These are phyloP conservation scores for Aspergillus homomorphus DNA, from an alignment of 495 filamentous ascomycete species.

Conservation along the genomic window DNA sequence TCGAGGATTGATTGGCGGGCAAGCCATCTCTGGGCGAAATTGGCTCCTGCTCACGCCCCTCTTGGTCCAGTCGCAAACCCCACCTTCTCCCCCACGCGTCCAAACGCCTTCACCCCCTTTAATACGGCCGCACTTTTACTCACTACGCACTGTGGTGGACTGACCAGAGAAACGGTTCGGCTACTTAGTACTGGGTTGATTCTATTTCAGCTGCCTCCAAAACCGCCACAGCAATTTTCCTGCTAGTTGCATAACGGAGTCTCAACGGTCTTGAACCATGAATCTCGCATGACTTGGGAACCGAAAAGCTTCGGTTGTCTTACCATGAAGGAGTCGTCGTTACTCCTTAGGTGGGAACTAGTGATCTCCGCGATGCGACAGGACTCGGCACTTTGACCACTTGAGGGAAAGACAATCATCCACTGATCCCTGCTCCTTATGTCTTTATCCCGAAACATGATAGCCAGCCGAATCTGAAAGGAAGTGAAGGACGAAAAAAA, in stretches of 20 bases:
- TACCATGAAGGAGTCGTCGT: neutral
- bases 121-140: neutral
- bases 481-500: neutral
- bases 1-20: neutral
- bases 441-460: neutral
- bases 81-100: neutral
- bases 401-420: neutral
- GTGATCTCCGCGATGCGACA: neutral
- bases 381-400: neutral
- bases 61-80: neutral
- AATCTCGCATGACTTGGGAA: too few species aligned
- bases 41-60: slow-evolving; percentile 7
- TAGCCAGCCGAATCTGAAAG: neutral
- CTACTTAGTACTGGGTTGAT: neutral
- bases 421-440: neutral
- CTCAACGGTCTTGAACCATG: neutral
- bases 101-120: neutral
- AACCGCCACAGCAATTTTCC: neutral
- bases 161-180: neutral
- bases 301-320: neutral
- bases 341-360: neutral
- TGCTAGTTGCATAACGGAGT: neutral
- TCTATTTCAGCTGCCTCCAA: neutral
- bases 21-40: neutral
- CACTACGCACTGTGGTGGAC: neutral